These are phyloP conservation scores for Syzygium malaccense DNA, from an alignment of 441 rosid genomes.

Conservation along the genomic window DNA sequence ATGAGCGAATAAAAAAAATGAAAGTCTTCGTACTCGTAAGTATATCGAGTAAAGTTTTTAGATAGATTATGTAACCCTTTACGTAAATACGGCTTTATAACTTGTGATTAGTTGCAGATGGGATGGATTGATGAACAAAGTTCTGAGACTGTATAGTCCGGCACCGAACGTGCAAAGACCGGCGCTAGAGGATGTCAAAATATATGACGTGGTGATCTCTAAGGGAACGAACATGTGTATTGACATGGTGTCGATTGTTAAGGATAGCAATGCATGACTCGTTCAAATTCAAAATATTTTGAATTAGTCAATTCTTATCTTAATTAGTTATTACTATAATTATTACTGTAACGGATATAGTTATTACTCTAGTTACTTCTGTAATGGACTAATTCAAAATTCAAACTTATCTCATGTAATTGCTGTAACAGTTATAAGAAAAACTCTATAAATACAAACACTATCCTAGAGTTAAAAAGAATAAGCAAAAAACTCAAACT, in stretches of 20 bases:
- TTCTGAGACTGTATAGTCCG: constrained; percentile 63
- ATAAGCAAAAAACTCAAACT: too few species aligned
- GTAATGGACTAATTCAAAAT: too few species aligned
- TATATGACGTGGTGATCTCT: constrained; percentile 43
- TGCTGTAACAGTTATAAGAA: too few species aligned
- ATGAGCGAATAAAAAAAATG: background rate
- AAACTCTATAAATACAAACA: too few species aligned
- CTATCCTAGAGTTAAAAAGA: too few species aligned
- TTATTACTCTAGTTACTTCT: too few species aligned
- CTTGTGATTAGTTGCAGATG: constrained; percentile 39
- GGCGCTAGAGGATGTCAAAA: constrained; percentile 54
- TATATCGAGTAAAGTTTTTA: background rate
- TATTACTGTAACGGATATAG: too few species aligned
- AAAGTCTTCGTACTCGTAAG: background rate
- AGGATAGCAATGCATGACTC: too few species aligned
- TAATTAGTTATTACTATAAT: too few species aligned
- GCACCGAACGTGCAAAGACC: constrained; percentile 87
- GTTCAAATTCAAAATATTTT: too few species aligned
- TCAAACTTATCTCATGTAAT: too few species aligned
- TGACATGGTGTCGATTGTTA: constrained; percentile 73
- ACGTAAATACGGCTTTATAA: background rate
- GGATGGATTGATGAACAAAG: constrained; percentile 83
- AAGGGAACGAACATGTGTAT: constrained; percentile 86
- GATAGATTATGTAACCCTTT: background rate
- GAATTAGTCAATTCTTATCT: too few species aligned